Evolutionary conservation across 305 asterid genomes (phyloP).

Genomic region (Fraxinus platypoda): DNA sequence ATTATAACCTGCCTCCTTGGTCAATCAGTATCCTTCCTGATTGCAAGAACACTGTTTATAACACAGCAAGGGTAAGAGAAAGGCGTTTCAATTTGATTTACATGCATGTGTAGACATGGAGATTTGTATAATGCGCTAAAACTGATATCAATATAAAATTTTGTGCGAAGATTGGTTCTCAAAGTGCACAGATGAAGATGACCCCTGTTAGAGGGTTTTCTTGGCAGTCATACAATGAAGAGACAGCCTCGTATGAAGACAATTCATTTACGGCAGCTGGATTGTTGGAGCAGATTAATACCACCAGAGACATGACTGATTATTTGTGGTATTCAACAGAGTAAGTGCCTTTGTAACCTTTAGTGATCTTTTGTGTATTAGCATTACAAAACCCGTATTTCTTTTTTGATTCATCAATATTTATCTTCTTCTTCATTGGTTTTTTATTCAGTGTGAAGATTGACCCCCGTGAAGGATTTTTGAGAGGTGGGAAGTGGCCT

Average conservation of each 20-base stretch:
- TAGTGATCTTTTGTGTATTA: slow-evolving; percentile 7
- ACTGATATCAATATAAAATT: slow-evolving; percentile 10
- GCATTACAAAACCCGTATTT: not conserved
- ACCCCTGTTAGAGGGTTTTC: slow-evolving; percentile 65
- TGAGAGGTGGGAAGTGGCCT: slow-evolving; percentile 72
- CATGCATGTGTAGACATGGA: not conserved
- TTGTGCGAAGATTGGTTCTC: slow-evolving; percentile 78
- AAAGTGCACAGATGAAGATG: slow-evolving; percentile 98
- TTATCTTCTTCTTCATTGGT: slow-evolving; percentile 5
- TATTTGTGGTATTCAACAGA: slow-evolving; percentile 96
- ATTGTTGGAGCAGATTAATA: slow-evolving; percentile 88
- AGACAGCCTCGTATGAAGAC: slow-evolving; percentile 55
- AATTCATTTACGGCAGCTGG: slow-evolving; percentile 63
- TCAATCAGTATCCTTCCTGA: slow-evolving; percentile 98
- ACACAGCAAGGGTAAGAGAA: slow-evolving; percentile 89
- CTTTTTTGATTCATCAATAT: not conserved
- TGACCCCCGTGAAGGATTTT: slow-evolving; percentile 61
- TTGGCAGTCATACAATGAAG: slow-evolving; percentile 95
- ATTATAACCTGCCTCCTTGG: slow-evolving; percentile 96
- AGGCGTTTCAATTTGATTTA: not conserved
- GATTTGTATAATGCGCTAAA: not conserved
- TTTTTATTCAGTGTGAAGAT: slow-evolving; percentile 61
- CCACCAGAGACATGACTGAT: slow-evolving; percentile 87
- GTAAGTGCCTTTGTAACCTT: slow-evolving; percentile 54
- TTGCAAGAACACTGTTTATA: slow-evolving; percentile 91